Conservation (phyloP, 306 rosid genomes). For the Vigna reflexopilosa region DNA sequence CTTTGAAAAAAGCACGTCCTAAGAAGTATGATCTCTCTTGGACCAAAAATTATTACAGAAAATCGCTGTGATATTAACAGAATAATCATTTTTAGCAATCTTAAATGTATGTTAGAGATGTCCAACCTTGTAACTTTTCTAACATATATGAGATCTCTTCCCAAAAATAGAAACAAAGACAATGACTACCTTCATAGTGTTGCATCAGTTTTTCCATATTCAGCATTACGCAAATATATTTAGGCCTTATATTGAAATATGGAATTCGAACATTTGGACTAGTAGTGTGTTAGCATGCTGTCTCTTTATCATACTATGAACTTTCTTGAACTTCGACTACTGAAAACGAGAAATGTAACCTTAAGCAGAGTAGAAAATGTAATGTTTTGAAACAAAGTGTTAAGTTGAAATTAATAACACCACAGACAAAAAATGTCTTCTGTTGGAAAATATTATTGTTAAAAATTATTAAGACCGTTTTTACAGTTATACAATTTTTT, state of each 20-base stretch:
- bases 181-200: slow-evolving; percentile 21
- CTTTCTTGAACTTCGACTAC: background rate
- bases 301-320: background rate
- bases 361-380: background rate
- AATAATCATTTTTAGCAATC: slow-evolving; percentile 37
- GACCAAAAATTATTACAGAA: background rate
- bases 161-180: slow-evolving; percentile 5
- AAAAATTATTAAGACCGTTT: no score
- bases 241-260: background rate
- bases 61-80: slow-evolving; percentile 6
- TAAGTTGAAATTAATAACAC: background rate
- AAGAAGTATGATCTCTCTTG: slow-evolving; percentile 24
- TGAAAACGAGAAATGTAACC: background rate
- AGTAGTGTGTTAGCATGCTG: background rate
- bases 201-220: background rate
- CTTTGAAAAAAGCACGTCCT: slow-evolving; percentile 14
- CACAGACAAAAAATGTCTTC: no score
- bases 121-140: slow-evolving; percentile 30
- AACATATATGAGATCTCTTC: slow-evolving; percentile 15
- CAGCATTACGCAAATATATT: background rate
- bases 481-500: no score
- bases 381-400: background rate
- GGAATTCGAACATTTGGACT: background rate
- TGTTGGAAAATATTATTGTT: no score
- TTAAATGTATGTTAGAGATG: slow-evolving; percentile 34